Conservation (phyloP, 75 land plant species). For the Isoetes taiwanensis region DNA sequence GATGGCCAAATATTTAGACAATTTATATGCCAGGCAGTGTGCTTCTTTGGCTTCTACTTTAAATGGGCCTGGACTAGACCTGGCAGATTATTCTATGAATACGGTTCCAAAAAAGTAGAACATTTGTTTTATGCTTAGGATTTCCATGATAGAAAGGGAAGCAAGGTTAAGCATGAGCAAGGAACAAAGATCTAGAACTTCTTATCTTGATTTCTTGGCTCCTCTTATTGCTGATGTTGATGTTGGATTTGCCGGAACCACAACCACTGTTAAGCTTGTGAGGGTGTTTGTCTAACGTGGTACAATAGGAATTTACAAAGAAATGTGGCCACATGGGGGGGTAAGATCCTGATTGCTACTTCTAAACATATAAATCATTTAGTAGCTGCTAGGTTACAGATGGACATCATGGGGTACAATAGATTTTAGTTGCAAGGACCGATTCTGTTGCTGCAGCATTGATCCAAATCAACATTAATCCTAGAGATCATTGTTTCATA, state of each 20-base stretch:
- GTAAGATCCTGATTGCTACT: neutral
- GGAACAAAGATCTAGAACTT: neutral
- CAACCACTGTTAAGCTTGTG: neutral
- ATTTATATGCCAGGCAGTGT: constrained; percentile 53
- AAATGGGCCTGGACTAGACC: constrained; percentile 91
- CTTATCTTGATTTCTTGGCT: neutral
- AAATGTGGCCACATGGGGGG: constrained; percentile 5
- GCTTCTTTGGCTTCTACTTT: constrained; percentile 76
- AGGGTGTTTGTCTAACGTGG: neutral
- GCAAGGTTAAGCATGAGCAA: neutral
- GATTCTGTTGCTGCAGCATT: constrained; percentile 2
- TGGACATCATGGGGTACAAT: constrained; percentile 1
- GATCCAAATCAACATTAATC: constrained; percentile 1
- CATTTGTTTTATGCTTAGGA: neutral
- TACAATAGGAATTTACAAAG: neutral
- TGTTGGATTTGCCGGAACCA: neutral
- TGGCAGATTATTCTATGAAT: constrained; percentile 93
- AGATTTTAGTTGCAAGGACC: neutral
- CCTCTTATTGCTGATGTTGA: constrained; percentile 3
- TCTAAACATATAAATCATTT: neutral
- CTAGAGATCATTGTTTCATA: no score
- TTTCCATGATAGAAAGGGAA: constrained; percentile 1
- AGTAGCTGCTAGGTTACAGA: neutral
- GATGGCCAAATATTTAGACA: constrained; percentile 84
- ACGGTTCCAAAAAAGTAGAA: constrained; percentile 60